These are phyloP conservation scores for Trichoderma erinaceum DNA, from an alignment of 495 filamentous ascomycete species.

Conservation along the genomic window DNA sequence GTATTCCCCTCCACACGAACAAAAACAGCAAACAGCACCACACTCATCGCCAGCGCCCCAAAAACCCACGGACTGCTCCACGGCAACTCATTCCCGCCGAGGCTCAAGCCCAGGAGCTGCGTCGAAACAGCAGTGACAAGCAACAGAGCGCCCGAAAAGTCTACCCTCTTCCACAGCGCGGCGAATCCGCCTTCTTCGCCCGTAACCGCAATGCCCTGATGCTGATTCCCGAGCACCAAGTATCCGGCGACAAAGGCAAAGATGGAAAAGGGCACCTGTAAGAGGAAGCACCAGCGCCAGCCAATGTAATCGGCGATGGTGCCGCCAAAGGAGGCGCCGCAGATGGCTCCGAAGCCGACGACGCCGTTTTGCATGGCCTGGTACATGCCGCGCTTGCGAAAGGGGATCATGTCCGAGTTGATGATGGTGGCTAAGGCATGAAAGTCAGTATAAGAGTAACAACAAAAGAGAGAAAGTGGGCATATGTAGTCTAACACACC, in stretches of 20 bases:
- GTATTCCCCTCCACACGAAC: slow-evolving; percentile 46
- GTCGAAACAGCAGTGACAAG: slow-evolving; percentile 46
- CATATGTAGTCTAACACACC: slow-evolving; percentile 17
- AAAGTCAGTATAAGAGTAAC: slow-evolving; percentile 37
- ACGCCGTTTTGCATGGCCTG: slow-evolving; percentile 52
- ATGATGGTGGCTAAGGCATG: slow-evolving; percentile 45
- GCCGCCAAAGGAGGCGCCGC: slow-evolving; percentile 37
- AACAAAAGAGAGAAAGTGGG: neutral
- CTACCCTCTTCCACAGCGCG: slow-evolving; percentile 45
- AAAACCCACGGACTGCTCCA: slow-evolving; percentile 49
- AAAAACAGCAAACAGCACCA: slow-evolving; percentile 41
- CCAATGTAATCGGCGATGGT: slow-evolving; percentile 36
- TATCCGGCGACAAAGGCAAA: slow-evolving; percentile 45
- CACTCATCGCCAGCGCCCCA: slow-evolving; percentile 38
- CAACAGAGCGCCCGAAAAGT: slow-evolving; percentile 43
- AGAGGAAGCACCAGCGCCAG: slow-evolving; percentile 38
- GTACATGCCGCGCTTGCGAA: slow-evolving; percentile 52
- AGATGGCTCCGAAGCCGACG: slow-evolving; percentile 44
- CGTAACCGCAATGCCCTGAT: slow-evolving; percentile 11
- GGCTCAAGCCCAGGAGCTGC: slow-evolving; percentile 49
- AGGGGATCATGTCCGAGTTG: slow-evolving; percentile 55
- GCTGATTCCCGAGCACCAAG: slow-evolving; percentile 39
- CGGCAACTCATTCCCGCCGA: slow-evolving; percentile 52
- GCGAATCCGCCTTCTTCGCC: slow-evolving; percentile 30
- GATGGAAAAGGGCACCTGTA: slow-evolving; percentile 44